Conservation (phyloP, 108 stramenopile genomes). For the Mediolabrus comicus region DNA sequence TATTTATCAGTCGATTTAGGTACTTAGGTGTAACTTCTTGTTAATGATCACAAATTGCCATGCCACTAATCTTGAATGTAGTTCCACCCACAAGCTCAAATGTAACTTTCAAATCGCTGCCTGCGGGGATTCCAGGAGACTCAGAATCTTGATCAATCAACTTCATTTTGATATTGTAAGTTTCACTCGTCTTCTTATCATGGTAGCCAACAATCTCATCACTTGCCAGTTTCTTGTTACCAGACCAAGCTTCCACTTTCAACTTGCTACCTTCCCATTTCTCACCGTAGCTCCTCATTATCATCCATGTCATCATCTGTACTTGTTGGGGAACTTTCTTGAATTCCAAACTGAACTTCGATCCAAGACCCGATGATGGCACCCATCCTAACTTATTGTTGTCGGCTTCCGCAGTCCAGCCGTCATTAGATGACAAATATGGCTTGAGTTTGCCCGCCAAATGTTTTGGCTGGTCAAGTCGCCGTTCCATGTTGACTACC, state of each 20-base stretch:
- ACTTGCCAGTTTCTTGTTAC: slow-evolving; percentile 16
- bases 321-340: slow-evolving; percentile 49
- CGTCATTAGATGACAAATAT: slow-evolving; percentile 42
- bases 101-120: slow-evolving; percentile 32
- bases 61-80: slow-evolving; percentile 82
- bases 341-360: slow-evolving; percentile 45
- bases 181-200: slow-evolving; percentile 75
- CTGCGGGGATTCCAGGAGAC: neutral
- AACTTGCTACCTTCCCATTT: slow-evolving; percentile 66
- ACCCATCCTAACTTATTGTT: slow-evolving; percentile 67
- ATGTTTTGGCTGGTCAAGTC: slow-evolving; percentile 45
- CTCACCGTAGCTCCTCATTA: slow-evolving; percentile 78
- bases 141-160: slow-evolving; percentile 10
- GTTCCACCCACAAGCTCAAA: slow-evolving; percentile 55
- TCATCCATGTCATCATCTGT: slow-evolving; percentile 60
- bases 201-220: slow-evolving; percentile 58
- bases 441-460: slow-evolving; percentile 49
- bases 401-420: slow-evolving; percentile 62
- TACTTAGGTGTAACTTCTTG: too few relatives aligned
- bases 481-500: slow-evolving; percentile 57
- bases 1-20: too few relatives aligned
- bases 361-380: slow-evolving; percentile 29
- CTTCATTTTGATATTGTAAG: slow-evolving; percentile 62
- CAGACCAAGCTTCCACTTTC: slow-evolving; percentile 36
- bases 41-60: slow-evolving; percentile 68